Evolutionary conservation across 441 rosid genomes (phyloP).

Genomic region (Pelargonium fulgidum): DNA sequence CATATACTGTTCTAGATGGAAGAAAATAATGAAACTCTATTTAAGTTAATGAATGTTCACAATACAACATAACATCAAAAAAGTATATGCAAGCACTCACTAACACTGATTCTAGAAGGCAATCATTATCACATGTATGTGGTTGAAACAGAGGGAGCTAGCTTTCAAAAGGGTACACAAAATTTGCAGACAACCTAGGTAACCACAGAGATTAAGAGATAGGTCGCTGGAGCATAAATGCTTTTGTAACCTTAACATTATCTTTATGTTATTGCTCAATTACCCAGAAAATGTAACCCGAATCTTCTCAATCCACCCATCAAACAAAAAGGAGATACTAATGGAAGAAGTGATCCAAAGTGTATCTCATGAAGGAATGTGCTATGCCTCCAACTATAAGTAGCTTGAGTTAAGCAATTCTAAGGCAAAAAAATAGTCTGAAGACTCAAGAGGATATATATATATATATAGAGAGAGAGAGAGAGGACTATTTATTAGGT

Average conservation of each 20-base stretch:
- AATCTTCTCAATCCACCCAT: background rate
- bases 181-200: too few relatives aligned
- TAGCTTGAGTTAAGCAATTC: background rate
- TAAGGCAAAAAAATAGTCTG: background rate
- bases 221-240: background rate
- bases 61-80: conserved; percentile 4
- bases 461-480: too few relatives aligned
- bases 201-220: too few relatives aligned
- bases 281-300: background rate
- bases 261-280: background rate
- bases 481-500: background rate
- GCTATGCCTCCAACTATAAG: background rate
- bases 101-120: background rate
- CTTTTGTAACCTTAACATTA: background rate
- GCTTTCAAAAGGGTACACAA: background rate
- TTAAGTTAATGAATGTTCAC: background rate
- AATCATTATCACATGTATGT: too few relatives aligned
- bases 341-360: background rate
- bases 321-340: background rate
- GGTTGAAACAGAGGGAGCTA: background rate
- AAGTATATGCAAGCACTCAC: background rate
- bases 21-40: background rate
- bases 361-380: background rate
- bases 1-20: conserved; percentile 15
- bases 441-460: background rate